A percentile compares a stretch with the other conserved stretches of the same genome.
phyloP scores from a whole-genome alignment of 139 green algal species.

The Yamagishiella unicocca region DNA sequence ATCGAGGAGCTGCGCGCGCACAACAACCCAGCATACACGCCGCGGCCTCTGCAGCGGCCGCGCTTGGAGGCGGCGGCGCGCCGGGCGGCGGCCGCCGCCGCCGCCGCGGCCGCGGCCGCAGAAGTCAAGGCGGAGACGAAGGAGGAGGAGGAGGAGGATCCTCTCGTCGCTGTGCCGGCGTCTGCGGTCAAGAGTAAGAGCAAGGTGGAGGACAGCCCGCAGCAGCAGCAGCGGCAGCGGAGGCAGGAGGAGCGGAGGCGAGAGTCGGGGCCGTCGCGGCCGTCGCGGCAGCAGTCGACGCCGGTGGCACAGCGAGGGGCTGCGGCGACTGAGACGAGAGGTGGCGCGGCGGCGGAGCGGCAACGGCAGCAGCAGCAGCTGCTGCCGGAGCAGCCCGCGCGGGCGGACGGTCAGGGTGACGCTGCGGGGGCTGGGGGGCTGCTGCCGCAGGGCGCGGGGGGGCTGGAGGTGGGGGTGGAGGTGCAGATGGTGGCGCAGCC shows the following conservation, averaged over 20 bases:
- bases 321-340: no score
- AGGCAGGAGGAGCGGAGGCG: neutral
- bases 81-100: neutral
- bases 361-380: slow-evolving; percentile 7
- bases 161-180: neutral
- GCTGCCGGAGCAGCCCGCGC: neutral
- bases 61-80: neutral
- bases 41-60: neutral
- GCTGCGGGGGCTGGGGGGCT: neutral
- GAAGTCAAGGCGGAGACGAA: neutral
- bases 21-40: slow-evolving; percentile 23
- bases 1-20: slow-evolving; percentile 22
- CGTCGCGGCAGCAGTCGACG: neutral
- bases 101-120: neutral
- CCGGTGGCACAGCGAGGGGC: neutral
- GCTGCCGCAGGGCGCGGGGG: neutral
- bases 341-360: neutral
- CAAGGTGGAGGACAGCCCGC: neutral
- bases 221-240: neutral
- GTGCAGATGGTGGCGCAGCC: neutral
- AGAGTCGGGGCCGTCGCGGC: neutral
- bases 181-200: neutral
- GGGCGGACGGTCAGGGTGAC: neutral
- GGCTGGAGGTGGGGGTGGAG: neutral
- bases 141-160: neutral